Percentiles rank a stretch among this genome's conserved stretches.
phyloP scores from a whole-genome alignment of 192 early-diverging fungal genomes.

The Linnemannia schmuckeri region DNA sequence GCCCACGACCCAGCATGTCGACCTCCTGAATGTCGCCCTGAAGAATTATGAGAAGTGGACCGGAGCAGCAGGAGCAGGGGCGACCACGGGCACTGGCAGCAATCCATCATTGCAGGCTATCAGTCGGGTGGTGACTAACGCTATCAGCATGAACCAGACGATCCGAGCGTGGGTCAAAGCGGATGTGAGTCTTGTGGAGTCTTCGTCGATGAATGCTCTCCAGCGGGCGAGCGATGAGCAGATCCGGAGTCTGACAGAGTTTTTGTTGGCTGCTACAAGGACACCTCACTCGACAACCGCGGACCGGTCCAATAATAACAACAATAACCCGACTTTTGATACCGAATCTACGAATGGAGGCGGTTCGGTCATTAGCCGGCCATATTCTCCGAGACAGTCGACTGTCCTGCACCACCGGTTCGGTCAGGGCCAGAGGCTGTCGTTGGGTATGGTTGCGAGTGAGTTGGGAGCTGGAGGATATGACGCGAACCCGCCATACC shows the following conservation, averaged over 20 bases:
- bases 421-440: constrained; percentile 27
- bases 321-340: constrained; percentile 14
- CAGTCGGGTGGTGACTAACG: constrained; percentile 29
- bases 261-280: constrained; percentile 15
- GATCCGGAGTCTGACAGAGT: constrained; percentile 46
- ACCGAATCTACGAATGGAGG: constrained; percentile 3
- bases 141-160: constrained; percentile 46
- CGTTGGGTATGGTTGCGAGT: constrained; percentile 24
- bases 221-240: constrained; percentile 46
- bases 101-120: constrained; percentile 13
- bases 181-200: constrained; percentile 41
- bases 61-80: neutral
- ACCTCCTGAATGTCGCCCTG: constrained; percentile 33
- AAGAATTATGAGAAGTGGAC: constrained; percentile 38
- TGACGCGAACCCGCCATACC: constrained; percentile 6
- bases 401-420: constrained; percentile 9
- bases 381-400: constrained; percentile 27
- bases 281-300: neutral
- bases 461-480: constrained; percentile 20
- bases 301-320: neutral
- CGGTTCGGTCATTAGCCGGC: constrained; percentile 2
- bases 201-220: constrained; percentile 38
- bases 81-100: neutral
- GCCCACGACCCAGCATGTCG: constrained; percentile 25
- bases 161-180: constrained; percentile 42